Base-by-base conservation (phyloP, 2,329 filamentous ascomycete genomes). In the Talaromyces pinophilus region DNA sequence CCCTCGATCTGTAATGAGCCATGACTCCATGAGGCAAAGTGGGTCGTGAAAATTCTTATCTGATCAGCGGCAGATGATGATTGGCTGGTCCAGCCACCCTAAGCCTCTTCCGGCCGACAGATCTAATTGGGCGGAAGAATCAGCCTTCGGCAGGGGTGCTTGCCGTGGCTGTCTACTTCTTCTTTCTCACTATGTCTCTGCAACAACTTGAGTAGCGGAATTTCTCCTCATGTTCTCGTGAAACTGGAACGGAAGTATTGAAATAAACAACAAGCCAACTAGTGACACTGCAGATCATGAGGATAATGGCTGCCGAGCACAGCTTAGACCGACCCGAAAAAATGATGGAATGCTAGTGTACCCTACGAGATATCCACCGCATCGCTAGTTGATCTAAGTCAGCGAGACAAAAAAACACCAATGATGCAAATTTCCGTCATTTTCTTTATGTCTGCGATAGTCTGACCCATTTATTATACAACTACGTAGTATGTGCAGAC, bases 361-460 rank as follows among this genome's bases (percentile, higher is more conserved):
- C 7, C 40, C 15, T 42, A 42, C 40, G 40, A 15, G 35, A 25
- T 5, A 6, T 4, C 22, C 46, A 17, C 22, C 13, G 8, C 35
- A n/a, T 19, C 17, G n/a, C 8, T 11, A 15, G 22, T 28, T 28
- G 11, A 25, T 42, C 22, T 5, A 8, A 19, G 8, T 2, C 28
- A 35, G 52, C 52, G 30, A 33, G n/a, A 13, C 1, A 35, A 35
- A 13, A 35, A 35, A 13, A 38, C 33, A n/a, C 52, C 10, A 38
- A 57, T 35, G 30, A 57, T 57, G 52, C 52, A 57, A 19, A 57
- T 11, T 15, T 38, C 52, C 30, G n/a, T 57, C 30, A 38, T 38
- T 19, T 33, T 13, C 28, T 25, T 10, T 8, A 15, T 54, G 15
- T 28, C 28, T 55, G 10, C 17, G 6, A 33, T 33, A 5, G 35